Base-by-base conservation (phyloP, 2,329 filamentous ascomycete species). In the Aureobasidium sp. region DNA sequence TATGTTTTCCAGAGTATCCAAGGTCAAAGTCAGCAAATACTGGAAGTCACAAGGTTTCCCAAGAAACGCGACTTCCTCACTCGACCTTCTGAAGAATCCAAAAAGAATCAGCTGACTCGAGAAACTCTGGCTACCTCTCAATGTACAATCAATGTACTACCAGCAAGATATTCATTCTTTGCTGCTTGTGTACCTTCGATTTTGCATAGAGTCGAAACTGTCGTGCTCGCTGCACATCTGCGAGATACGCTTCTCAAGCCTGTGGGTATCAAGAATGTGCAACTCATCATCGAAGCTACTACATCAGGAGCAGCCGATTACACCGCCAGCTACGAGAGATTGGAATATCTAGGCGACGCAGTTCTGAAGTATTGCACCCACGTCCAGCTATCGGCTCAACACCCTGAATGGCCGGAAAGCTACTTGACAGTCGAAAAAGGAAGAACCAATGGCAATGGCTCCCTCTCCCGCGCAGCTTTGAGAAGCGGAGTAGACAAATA, bases 311-410 rank as follows among this genome's bases (percentile, higher is more conserved):
- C 83, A 1, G 89, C 93, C 0, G 74, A 77, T 3, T 88, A 90
- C 55, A 76, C 80, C 1, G 85, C 84, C 0, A 87, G 97, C 69
- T 98, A 98, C 74, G 92, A 98, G 72, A 85, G 92, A 3, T 81
- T 97, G 0, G 96, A 98, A 75, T 97, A 97, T 70, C 80, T 98
- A 0, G 96, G 96, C 0, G 95, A 98, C 72, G 90, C 89, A 0
- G 83, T 97, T 2, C 83, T 98, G 43, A 98, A 98, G 73, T 87
- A 91, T 65, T 88, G 88, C 54, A 85, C 91, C 0, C 88, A 90
- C 0, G 76, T 93, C 1, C 90, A 94, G 64, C 83, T 95, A 6
- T 83, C 85, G 73, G 83, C 84, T 23, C 74, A 83, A 38, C 78
- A 94, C 67, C 87, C 87, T 0, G 79, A 84, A 6, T 94, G 88